These are phyloP conservation scores for Sporobolomyces roseus DNA, from an alignment of 768 basidiomycete genomes.

Conservation along the genomic window DNA sequence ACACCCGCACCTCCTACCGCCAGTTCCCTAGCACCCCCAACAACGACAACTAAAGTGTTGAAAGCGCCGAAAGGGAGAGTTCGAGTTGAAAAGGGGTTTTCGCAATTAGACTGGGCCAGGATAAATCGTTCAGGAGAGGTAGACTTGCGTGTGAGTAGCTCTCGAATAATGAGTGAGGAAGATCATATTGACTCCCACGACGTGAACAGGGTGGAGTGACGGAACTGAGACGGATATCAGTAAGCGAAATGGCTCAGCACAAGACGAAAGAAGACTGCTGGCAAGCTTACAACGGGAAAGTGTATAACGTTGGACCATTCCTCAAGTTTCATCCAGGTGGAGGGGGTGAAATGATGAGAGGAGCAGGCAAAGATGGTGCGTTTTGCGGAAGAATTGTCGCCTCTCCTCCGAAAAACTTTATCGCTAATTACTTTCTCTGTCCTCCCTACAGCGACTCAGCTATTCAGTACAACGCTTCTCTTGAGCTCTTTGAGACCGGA, in stretches of 20 bases:
- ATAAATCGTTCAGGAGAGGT: slow-evolving; percentile 69
- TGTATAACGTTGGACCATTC: slow-evolving; percentile 95
- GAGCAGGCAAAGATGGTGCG: slow-evolving; percentile 82
- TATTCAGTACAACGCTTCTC: no score
- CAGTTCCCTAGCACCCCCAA: slow-evolving; percentile 53
- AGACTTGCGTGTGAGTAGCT: slow-evolving; percentile 63
- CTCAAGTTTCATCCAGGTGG: slow-evolving; percentile 90
- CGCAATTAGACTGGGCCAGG: slow-evolving; percentile 88
- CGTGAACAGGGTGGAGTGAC: slow-evolving; percentile 63
- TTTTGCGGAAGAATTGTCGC: no score
- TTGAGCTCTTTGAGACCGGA: no score
- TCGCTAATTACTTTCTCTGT: no score
- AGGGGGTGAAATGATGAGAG: slow-evolving; percentile 87
- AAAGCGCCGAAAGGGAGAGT: slow-evolving; percentile 73
- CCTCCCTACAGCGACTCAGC: slow-evolving; percentile 57
- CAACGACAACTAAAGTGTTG: slow-evolving; percentile 57
- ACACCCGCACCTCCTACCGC: no score
- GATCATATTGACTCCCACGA: slow-evolving; percentile 24
- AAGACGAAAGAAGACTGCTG: slow-evolving; percentile 83
- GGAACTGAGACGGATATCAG: slow-evolving; percentile 64
- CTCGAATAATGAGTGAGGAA: no score
- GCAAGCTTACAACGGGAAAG: slow-evolving; percentile 85
- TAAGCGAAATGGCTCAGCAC: slow-evolving; percentile 72
- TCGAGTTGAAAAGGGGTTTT: slow-evolving; percentile 82
- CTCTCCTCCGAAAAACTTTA: neutral